Conservation (phyloP, 208 protist genomes). For the Vickermania ingenoplastis region DNA sequence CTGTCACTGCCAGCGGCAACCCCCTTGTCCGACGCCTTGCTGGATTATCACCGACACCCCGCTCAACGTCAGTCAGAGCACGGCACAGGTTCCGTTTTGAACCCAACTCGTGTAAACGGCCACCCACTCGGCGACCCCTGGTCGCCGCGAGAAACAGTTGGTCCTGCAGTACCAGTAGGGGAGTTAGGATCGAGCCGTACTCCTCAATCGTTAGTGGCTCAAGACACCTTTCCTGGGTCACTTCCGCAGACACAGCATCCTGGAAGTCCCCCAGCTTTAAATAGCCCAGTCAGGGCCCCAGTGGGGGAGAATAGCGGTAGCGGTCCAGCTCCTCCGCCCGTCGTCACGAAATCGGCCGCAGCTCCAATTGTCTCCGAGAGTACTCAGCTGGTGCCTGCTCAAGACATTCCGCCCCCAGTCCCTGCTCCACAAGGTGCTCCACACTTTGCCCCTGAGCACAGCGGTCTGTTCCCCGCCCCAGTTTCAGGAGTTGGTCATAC, state of each 20-base stretch:
- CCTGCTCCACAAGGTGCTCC: not conserved
- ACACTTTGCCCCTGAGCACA: not conserved
- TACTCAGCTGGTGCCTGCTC: not conserved
- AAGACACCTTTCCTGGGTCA: not conserved
- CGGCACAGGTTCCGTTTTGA: too few species aligned
- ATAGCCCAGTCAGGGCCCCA: too few species aligned
- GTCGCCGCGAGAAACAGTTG: not conserved
- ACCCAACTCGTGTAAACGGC: too few species aligned
- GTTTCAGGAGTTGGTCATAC: not conserved
- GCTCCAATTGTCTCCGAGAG: too few species aligned
- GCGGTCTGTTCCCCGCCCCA: not conserved
- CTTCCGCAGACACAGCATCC: too few species aligned
- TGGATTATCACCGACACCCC: not conserved
- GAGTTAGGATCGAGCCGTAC: not conserved
- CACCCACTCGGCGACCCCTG: too few species aligned
- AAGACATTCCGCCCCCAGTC: not conserved
- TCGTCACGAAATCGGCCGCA: too few species aligned
- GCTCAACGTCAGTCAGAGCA: not conserved
- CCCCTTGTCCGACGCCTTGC: not conserved
- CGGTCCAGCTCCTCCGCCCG: too few species aligned
- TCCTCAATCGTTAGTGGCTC: not conserved
- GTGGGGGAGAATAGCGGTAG: too few species aligned
- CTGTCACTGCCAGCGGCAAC: not conserved
- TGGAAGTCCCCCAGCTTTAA: too few species aligned
- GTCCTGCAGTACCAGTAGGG: too few species aligned